Evolutionary conservation across 2,329 filamentous ascomycete species (phyloP), one percentile per base, ranked within the genome.

Genomic region (Penicillium vulpinum): DNA sequence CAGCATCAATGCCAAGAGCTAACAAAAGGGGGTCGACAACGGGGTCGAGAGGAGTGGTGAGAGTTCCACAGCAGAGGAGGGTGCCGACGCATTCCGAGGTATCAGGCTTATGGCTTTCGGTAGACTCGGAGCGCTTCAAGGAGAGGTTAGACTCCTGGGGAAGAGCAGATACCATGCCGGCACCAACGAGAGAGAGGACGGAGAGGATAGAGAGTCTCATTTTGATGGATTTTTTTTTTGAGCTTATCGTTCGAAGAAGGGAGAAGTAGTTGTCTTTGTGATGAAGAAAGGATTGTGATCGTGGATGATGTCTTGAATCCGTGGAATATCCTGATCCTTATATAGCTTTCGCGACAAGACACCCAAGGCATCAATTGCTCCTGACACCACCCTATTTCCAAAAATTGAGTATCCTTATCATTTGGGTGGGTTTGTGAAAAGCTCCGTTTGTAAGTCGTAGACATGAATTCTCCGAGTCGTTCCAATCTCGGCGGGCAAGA

Each of bases 151-250:
- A 7, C 24, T 61, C 40, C n/a, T 47, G 39, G 36, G 67, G 64
- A 13, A 61, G 26, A 16, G 72, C 72, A 44, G 69, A 64, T 16
- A 67, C 72, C 56, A 73, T 58, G 52, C 65, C 60, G 41, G 65
- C 63, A 36, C 64, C 59, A 47, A 62, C 66, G 46, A 73, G 51
- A 35, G 69, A 64, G 46, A 75, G 52, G 38, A 70, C 51, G 50
- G 72, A 70, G 60, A 74, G 38, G 28, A 62, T 59, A 29, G 62
- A 58, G 62, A 69, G 58, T 59, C 65, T 66, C 70, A 72, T 71
- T 45, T 56, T 69, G 56, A 59, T 47, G 44, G 18, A 44, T 9
- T 8, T 40, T 9, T 8, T 40, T 41, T 46, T 39, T n/a, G 6
- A 16, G 16, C n/a, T 47, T n/a, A 9, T 47, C 31, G 38, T 40